Conservation (phyloP, 345 rosid genomes). For the Boechera stricta region DNA sequence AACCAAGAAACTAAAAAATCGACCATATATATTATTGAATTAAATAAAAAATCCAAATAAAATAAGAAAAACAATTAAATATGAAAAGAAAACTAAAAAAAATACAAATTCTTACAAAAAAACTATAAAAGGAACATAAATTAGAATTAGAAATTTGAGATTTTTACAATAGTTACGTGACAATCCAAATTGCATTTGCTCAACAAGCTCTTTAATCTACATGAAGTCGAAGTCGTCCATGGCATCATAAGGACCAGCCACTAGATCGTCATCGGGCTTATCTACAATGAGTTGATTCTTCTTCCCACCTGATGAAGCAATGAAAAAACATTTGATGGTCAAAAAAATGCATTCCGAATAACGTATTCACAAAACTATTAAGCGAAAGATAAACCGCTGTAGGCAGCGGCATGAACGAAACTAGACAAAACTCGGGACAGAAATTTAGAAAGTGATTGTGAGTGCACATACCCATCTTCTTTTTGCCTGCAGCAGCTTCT, state of each 20-base stretch:
- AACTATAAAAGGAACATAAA: too few relatives aligned
- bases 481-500: conserved; percentile 84
- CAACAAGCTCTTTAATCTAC: conserved; percentile 48
- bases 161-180: too few relatives aligned
- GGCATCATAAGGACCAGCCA: conserved; percentile 56
- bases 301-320: conserved; percentile 61
- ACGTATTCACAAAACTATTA: neutral
- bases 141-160: too few relatives aligned
- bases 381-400: neutral
- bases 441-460: neutral
- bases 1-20: too few relatives aligned
- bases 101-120: too few relatives aligned
- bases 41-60: too few relatives aligned
- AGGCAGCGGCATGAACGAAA: neutral
- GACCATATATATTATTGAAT: too few relatives aligned
- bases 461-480: conserved; percentile 69
- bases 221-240: conserved; percentile 86
- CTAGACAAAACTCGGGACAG: neutral
- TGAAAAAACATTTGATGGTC: neutral
- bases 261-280: conserved; percentile 77
- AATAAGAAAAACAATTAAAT: too few relatives aligned
- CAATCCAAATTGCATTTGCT: conserved; percentile 10
- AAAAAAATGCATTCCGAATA: neutral
- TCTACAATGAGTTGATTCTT: conserved; percentile 85
- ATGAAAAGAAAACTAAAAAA: too few relatives aligned